Evolutionary conservation across 2,329 filamentous ascomycete genomes (phyloP).

Genomic region (Aureobasidium lini): DNA sequence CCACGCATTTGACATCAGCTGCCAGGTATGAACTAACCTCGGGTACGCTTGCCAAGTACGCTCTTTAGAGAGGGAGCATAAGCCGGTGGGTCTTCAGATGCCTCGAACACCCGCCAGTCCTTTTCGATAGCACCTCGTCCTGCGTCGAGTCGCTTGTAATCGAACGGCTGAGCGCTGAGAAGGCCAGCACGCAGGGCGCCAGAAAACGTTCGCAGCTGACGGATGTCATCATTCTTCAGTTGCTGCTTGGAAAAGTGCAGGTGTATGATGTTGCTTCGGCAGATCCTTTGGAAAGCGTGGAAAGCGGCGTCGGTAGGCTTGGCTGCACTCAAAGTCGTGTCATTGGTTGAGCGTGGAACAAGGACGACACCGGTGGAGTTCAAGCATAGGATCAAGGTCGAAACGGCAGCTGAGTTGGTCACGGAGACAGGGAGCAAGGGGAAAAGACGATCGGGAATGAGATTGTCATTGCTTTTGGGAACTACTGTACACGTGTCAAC

Average conservation of each 20-base stretch:
- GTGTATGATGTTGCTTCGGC: constrained; percentile 1
- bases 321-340: not conserved
- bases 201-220: not conserved
- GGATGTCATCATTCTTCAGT: not conserved
- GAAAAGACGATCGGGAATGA: constrained; percentile 1
- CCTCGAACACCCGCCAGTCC: not conserved
- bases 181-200: not conserved
- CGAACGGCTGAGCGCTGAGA: not conserved
- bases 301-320: not conserved
- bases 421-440: constrained; percentile 1
- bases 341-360: not conserved
- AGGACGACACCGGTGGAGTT: not conserved
- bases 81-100: not conserved
- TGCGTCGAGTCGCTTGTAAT: not conserved
- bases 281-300: not conserved
- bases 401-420: not conserved
- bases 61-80: not conserved
- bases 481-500: constrained; percentile 8
- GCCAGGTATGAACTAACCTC: not conserved
- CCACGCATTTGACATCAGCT: not conserved
- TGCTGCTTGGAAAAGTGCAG: not conserved
- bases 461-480: not conserved
- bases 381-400: not conserved
- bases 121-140: not conserved
- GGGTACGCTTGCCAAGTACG: constrained; percentile 1